phyloP scores from a whole-genome alignment of 768 basidiomycete species.

The Phylloporus rhodoxanthus region DNA sequence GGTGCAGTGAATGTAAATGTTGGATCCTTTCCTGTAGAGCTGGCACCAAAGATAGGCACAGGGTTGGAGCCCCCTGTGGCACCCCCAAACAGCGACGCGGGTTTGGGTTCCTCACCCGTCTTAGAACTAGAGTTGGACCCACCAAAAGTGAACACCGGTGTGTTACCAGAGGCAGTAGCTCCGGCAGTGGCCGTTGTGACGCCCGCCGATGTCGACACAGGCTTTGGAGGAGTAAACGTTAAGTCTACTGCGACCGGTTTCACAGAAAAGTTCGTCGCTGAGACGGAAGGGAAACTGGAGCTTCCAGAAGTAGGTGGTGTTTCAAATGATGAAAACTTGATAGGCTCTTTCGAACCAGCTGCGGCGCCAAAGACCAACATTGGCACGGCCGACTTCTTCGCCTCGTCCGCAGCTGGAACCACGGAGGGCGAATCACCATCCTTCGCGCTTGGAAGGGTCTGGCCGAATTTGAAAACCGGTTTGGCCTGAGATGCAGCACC shows the following conservation, averaged over 20 bases:
- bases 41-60: conserved; percentile 4
- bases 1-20: conserved; percentile 10
- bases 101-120: conserved; percentile 13
- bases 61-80: conserved; percentile 1
- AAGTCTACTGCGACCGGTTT: conserved; percentile 15
- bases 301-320: conserved; percentile 18
- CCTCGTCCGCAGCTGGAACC: conserved; percentile 15
- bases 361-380: conserved; percentile 14
- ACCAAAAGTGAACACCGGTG: conserved; percentile 18
- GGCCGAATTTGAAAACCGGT: conserved; percentile 15
- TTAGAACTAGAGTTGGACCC: conserved; percentile 13
- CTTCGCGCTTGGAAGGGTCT: conserved; percentile 18
- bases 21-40: conserved; percentile 10
- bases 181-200: conserved; percentile 16
- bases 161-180: conserved; percentile 10
- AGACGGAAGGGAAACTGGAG: conserved; percentile 12
- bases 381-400: conserved; percentile 23
- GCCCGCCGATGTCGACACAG: conserved; percentile 9
- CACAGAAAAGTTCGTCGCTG: conserved; percentile 12
- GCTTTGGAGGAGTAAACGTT: conserved; percentile 17
- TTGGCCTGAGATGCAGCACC: conserved; percentile 19
- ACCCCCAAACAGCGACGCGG: conserved; percentile 15
- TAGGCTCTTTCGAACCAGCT: conserved; percentile 16
- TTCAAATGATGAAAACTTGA: conserved; percentile 22
- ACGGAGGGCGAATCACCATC: conserved; percentile 18